phyloP scores from a whole-genome alignment of 495 filamentous ascomycete genomes.

The Penicillium goetzii region DNA sequence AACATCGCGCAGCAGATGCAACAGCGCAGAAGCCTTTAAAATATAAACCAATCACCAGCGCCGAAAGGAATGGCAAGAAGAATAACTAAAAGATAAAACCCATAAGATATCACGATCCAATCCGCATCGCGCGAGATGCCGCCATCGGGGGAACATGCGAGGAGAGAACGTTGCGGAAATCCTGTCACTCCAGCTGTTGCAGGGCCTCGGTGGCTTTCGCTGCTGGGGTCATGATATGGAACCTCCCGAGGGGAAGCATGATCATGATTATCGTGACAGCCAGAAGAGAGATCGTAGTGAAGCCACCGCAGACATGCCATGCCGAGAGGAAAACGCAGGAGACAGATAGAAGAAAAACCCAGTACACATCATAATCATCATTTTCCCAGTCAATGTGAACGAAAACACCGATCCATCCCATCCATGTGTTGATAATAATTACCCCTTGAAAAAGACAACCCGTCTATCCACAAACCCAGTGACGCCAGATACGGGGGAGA shows the following conservation, averaged over 20 bases:
- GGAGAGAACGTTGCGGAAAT: background rate
- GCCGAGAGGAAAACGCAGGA: background rate
- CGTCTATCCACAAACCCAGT: conserved; percentile 42
- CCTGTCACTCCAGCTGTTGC: background rate
- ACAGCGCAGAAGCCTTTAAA: conserved; percentile 27
- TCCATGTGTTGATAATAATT: conserved; percentile 33
- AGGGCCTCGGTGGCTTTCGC: background rate
- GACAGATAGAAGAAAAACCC: conserved; percentile 19
- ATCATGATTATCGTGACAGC: background rate
- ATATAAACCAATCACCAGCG: conserved; percentile 33
- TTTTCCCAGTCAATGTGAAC: conserved; percentile 27
- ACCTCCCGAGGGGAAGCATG: background rate
- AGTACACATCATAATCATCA: conserved; percentile 31
- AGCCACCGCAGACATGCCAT: conserved; percentile 6
- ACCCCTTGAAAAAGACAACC: conserved; percentile 33
- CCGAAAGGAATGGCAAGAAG: conserved; percentile 27
- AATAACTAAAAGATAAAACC: conserved; percentile 22
- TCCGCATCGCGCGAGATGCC: conserved; percentile 21
- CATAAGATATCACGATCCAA: conserved; percentile 24
- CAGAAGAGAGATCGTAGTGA: background rate
- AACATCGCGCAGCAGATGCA: conserved; percentile 20
- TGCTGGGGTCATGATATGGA: background rate
- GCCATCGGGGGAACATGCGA: conserved; percentile 3
- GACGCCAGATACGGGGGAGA: conserved; percentile 26
- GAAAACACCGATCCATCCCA: conserved; percentile 34